phyloP scores from a whole-genome alignment of 495 filamentous ascomycete species.

The Penicillium arizonense region DNA sequence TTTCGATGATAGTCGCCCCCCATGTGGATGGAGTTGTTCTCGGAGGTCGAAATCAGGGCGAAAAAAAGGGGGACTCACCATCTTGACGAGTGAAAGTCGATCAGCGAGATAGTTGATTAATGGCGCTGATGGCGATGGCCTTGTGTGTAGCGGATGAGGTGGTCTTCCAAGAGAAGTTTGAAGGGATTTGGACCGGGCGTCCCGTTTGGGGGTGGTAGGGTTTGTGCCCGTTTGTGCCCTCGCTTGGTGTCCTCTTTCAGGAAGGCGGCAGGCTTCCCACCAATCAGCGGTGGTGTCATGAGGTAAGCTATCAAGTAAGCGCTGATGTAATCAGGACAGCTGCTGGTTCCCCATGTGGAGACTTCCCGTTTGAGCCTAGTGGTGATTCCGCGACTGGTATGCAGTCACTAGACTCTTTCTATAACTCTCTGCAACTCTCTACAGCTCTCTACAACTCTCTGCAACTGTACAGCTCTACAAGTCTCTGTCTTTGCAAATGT shows the following conservation, averaged over 20 bases:
- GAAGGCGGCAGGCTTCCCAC: conserved; percentile 13
- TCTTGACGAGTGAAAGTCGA: conserved; percentile 49
- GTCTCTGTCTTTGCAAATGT: too few relatives aligned
- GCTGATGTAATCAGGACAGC: not conserved
- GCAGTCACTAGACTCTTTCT: conserved; percentile 13
- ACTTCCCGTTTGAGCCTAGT: not conserved
- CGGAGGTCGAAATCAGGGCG: conserved; percentile 3
- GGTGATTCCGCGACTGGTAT: not conserved
- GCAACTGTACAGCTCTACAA: not conserved
- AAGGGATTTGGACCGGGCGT: conserved; percentile 34
- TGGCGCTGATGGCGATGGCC: conserved; percentile 50
- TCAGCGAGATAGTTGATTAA: conserved; percentile 49
- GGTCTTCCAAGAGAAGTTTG: conserved; percentile 39
- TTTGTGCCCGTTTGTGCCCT: conserved; percentile 33
- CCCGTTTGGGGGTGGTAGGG: conserved; percentile 35
- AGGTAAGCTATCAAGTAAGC: conserved; percentile 3
- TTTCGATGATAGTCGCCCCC: conserved; percentile 4
- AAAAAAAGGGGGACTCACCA: conserved; percentile 35
- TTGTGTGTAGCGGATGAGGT: conserved; percentile 39
- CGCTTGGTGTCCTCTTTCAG: conserved; percentile 35
- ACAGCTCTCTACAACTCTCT: not conserved
- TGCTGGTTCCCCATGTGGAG: conserved; percentile 1
- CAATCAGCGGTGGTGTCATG: conserved; percentile 19
- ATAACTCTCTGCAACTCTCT: not conserved
- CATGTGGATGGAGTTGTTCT: not conserved